Percentiles rank a stretch among this genome's conserved stretches.
Evolutionary conservation across 2,329 filamentous ascomycete genomes (phyloP).

Genomic region (Dryadomyces quercus-mongolicae): DNA sequence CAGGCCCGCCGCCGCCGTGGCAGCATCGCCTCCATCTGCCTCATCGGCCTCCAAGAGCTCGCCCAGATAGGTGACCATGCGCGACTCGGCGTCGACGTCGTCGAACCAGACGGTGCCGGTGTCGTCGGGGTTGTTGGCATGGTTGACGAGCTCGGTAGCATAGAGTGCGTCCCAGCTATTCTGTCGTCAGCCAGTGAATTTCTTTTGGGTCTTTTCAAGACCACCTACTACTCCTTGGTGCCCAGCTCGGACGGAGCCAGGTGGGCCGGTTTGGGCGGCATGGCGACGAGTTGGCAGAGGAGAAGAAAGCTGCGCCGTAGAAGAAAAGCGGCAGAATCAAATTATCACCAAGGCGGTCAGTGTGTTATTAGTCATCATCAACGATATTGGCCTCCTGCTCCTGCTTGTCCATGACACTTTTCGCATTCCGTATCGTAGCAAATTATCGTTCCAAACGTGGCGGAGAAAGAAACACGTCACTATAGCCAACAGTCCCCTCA

Average conservation of each 20-base stretch:
- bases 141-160: slow-evolving; percentile 56
- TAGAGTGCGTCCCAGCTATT: slow-evolving; percentile 67
- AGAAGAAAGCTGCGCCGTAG: neutral
- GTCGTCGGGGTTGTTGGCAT: slow-evolving; percentile 59
- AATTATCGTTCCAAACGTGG: neutral
- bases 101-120: slow-evolving; percentile 94
- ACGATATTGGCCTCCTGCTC: too few species aligned
- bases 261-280: slow-evolving; percentile 37
- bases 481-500: neutral
- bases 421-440: neutral
- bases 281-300: neutral
- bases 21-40: slow-evolving; percentile 13
- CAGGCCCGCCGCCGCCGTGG: slow-evolving; percentile 21
- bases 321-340: slow-evolving; percentile 2
- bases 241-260: slow-evolving; percentile 71
- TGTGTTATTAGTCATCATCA: too few species aligned
- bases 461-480: neutral
- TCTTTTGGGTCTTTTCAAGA: neutral
- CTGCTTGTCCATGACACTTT: neutral
- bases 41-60: slow-evolving; percentile 23
- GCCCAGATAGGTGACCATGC: slow-evolving; percentile 57
- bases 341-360: slow-evolving; percentile 4
- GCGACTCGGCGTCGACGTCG: slow-evolving; percentile 77
- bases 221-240: slow-evolving; percentile 75
- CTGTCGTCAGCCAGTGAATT: neutral